Evolutionary conservation across 129 eudicot species (phyloP), one percentile per base, ranked within the genome.

Genomic region (Silybum marianum): DNA sequence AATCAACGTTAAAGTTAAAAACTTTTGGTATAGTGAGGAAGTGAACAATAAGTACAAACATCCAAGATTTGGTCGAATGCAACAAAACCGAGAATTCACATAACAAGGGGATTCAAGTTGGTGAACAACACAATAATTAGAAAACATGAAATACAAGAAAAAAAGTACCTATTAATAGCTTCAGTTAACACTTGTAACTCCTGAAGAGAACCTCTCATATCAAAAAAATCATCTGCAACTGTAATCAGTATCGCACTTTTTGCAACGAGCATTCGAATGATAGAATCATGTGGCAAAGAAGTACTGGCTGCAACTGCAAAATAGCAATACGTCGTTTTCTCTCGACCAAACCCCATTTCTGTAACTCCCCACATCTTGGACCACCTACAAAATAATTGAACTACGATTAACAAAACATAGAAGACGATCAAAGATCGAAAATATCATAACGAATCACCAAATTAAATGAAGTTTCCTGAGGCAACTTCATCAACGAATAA

Each of bases 261-360:
- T 75, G 97, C 88, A 38, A 75, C 80, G 3, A 88, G 67, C 82
- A 85, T 69, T 38, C 97, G 78, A 63, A 83, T 82, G 30, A 74
- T 46, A 14, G 94, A 86, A 80, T 92, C 88, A 44, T 19, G 71
- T n/a, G 94, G 94, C 12, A 88, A 34, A 24, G 39, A 79, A 46
- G 75, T 62, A 71, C 90, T 80, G 0, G 90, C 75, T 4, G 91
- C 82, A 12, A 82, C 28, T 0, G 86, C 92, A 77, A 86, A 92
- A 73, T 90, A 92, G 36, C 85, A 83, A 70, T 90, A 88, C 3
- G 72, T 34, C 3, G 97, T 90, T 80, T 90, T 92, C 51, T 92
- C 97, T 7, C 97, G 84, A 11, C 92, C 94, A 82, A 92, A 92
- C 78, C 97, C 97, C 87, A 90, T 90, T 46, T 90, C 82, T 3